Percentiles rank a stretch among this genome's conserved stretches.
Evolutionary conservation across 208 protist species (phyloP).

Genomic region (Acanthamoeba culbertsoni): DNA sequence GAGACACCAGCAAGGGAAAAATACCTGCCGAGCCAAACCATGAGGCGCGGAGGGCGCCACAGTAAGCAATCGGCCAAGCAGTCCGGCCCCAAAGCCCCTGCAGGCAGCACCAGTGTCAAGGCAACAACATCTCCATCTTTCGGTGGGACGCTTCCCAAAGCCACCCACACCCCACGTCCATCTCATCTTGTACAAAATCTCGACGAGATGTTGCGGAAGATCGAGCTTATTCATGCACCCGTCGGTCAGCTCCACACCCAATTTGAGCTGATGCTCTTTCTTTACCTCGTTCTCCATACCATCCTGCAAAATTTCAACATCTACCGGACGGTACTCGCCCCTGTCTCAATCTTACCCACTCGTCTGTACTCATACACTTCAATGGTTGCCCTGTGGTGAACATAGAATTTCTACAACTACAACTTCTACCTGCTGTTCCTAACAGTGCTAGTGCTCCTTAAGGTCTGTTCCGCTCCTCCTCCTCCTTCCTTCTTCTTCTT

Average conservation of each 20-base stretch:
- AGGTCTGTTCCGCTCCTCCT: neutral
- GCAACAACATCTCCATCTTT: neutral
- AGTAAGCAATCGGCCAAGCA: neutral
- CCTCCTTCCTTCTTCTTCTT: neutral
- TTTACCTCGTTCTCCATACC: conserved; percentile 24
- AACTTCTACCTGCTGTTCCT: conserved; percentile 58
- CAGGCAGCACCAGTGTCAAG: no score
- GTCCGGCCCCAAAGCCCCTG: neutral
- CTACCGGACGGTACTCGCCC: conserved; percentile 10
- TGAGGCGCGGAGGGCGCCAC: conserved; percentile 44
- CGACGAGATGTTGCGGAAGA: conserved; percentile 41
- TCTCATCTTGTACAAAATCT: neutral
- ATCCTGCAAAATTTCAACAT: conserved; percentile 59
- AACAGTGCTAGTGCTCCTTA: neutral
- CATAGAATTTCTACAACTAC: conserved; percentile 51
- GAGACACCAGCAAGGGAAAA: neutral
- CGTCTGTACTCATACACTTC: neutral
- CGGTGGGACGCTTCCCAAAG: no score
- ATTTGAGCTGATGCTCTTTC: conserved; percentile 48
- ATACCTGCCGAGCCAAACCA: neutral
- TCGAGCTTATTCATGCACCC: neutral
- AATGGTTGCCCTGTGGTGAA: neutral
- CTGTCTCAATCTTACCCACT: neutral
- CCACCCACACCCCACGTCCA: no score
- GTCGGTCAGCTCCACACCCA: neutral